Conservation (phyloP, 768 basidiomycete species). For the Tylopilus vinaceipallidus region DNA sequence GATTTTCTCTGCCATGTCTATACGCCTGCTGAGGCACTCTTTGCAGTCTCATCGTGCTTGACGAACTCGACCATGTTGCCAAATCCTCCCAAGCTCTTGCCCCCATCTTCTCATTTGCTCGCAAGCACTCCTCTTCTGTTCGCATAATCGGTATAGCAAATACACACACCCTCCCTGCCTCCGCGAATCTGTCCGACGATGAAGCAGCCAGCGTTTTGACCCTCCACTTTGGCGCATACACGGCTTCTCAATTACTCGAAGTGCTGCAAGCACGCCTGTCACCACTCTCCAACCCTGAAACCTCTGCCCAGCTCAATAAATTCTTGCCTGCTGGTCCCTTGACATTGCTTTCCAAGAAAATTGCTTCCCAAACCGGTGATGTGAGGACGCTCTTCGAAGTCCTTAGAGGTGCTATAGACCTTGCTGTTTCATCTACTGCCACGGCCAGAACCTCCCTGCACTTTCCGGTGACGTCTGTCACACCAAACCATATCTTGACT, state of each 20-base stretch:
- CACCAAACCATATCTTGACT: slow-evolving; percentile 65
- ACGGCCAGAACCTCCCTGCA: slow-evolving; percentile 24
- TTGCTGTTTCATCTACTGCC: slow-evolving; percentile 42
- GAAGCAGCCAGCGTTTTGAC: slow-evolving; percentile 49
- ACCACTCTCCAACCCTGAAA: slow-evolving; percentile 41
- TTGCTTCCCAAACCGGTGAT: slow-evolving; percentile 81
- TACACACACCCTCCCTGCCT: slow-evolving; percentile 77
- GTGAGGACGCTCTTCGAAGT: slow-evolving; percentile 80
- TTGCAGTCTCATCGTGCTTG: slow-evolving; percentile 70
- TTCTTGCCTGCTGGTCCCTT: slow-evolving; percentile 66
- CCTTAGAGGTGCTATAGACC: slow-evolving; percentile 74
- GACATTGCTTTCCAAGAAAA: slow-evolving; percentile 72
- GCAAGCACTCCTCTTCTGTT: slow-evolving; percentile 47
- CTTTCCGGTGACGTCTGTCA: slow-evolving; percentile 44
- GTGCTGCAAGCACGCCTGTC: slow-evolving; percentile 67
- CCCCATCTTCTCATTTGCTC: slow-evolving; percentile 67
- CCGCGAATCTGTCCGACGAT: slow-evolving; percentile 38
- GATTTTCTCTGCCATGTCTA: not conserved
- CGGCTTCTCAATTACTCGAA: slow-evolving; percentile 62
- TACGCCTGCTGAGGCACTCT: slow-evolving; percentile 19
- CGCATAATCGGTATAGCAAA: slow-evolving; percentile 86
- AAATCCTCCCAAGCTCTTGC: slow-evolving; percentile 56
- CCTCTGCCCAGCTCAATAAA: slow-evolving; percentile 38
- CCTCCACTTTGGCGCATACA: slow-evolving; percentile 81
- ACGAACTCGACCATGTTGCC: slow-evolving; percentile 84